These are phyloP conservation scores for Myriangium duriaei DNA, from an alignment of 2,329 filamentous ascomycete species.

Conservation along the genomic window DNA sequence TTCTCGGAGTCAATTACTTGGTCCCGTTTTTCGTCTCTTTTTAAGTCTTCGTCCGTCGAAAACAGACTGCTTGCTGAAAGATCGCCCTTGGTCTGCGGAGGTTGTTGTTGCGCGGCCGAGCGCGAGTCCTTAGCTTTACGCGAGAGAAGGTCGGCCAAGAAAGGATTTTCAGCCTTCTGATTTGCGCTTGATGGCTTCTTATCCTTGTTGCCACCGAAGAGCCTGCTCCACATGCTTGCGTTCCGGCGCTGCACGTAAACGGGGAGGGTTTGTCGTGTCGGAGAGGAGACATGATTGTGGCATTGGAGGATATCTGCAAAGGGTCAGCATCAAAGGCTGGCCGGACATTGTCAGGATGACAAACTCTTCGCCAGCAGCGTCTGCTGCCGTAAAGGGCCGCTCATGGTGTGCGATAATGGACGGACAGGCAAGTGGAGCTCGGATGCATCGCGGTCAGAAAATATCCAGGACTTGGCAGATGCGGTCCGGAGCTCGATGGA, in stretches of 20 bases:
- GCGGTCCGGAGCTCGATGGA: not conserved
- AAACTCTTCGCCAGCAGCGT: conserved; percentile 50
- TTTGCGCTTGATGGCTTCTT: conserved; percentile 8
- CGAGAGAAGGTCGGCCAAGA: conserved; percentile 48
- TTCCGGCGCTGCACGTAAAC: conserved; percentile 11
- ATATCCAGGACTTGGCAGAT: conserved; percentile 6
- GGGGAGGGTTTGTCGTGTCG: conserved; percentile 10
- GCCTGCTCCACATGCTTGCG: conserved; percentile 13
- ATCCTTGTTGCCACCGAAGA: conserved; percentile 14
- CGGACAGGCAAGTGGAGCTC: too few relatives aligned
- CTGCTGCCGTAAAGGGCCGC: conserved; percentile 49
- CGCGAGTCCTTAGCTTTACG: conserved; percentile 18
- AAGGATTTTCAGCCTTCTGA: conserved; percentile 33
- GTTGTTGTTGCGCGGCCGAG: conserved; percentile 1
- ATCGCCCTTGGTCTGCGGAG: conserved; percentile 25
- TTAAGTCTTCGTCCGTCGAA: conserved; percentile 26
- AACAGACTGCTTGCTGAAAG: conserved; percentile 42
- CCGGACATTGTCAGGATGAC: too few relatives aligned
- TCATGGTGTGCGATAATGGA: conserved; percentile 44
- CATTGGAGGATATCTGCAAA: conserved; percentile 10
- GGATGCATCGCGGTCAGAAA: not conserved
- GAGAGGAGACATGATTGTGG: conserved; percentile 11
- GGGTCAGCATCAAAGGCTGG: too few relatives aligned
- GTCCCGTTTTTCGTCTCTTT: conserved; percentile 13
- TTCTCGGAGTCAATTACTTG: conserved; percentile 11